Conservation (phyloP, 2,329 filamentous ascomycete genomes). For the Macrophomina pseudophaseolina region DNA sequence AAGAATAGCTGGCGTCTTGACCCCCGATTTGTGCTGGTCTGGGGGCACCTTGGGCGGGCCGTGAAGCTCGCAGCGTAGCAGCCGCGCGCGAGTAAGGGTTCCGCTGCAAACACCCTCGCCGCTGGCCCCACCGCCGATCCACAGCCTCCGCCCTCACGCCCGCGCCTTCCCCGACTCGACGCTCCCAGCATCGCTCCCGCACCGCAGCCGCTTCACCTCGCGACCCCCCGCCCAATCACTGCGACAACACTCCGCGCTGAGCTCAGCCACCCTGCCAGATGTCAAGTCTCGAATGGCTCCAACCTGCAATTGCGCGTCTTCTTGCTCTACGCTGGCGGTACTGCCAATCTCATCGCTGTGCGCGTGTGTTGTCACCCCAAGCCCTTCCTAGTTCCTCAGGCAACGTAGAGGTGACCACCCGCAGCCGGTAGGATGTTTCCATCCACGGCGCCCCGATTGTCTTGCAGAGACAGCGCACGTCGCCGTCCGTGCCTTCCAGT, state of each 20-base stretch:
- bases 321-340: not conserved
- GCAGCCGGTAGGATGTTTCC: not conserved
- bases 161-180: constrained; percentile 3
- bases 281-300: constrained; percentile 13
- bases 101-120: constrained; percentile 17
- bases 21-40: constrained; percentile 20
- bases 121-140: constrained; percentile 20
- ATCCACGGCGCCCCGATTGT: not conserved
- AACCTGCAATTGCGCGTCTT: constrained; percentile 1
- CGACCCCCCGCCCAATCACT: not conserved
- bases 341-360: not conserved
- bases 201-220: not conserved
- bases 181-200: not conserved
- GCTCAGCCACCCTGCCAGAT: constrained; percentile 20
- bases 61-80: constrained; percentile 18
- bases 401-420: not conserved
- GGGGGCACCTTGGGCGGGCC: constrained; percentile 15
- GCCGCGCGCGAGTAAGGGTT: constrained; percentile 20
- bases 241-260: not conserved
- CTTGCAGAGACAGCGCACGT: not conserved
- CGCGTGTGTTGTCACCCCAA: not conserved
- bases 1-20: constrained; percentile 24
- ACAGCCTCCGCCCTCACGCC: not conserved
- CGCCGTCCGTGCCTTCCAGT: too few species aligned
- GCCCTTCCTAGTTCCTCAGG: not conserved